phyloP scores from a whole-genome alignment of 2,329 filamentous ascomycete species.

The Chaetomiaceae sp. region DNA sequence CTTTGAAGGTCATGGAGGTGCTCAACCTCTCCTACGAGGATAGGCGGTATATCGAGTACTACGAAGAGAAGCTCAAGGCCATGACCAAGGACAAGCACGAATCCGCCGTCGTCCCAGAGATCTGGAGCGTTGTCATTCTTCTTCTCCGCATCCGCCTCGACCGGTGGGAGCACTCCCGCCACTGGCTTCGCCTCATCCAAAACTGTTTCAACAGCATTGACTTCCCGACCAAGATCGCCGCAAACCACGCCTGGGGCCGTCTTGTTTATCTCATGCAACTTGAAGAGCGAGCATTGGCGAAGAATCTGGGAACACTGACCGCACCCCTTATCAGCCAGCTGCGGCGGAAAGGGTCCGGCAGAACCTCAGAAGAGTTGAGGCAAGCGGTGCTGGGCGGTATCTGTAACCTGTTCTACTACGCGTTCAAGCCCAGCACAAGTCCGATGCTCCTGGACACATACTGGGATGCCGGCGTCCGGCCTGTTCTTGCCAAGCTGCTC shows the following conservation, averaged over 20 bases:
- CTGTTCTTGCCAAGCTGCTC: slow-evolving; percentile 58
- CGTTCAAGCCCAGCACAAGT: slow-evolving; percentile 66
- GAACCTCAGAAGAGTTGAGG: slow-evolving; percentile 55
- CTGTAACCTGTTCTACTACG: slow-evolving; percentile 78
- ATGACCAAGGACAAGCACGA: slow-evolving; percentile 64
- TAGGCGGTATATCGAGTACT: slow-evolving; percentile 63
- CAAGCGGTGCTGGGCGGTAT: slow-evolving; percentile 61
- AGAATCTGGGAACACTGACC: slow-evolving; percentile 51
- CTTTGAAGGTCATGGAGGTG: slow-evolving; percentile 62
- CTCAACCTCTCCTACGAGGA: slow-evolving; percentile 56
- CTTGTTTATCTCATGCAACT: slow-evolving; percentile 71
- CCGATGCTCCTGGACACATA: slow-evolving; percentile 64
- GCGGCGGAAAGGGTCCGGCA: slow-evolving; percentile 56
- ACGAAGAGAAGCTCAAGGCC: slow-evolving; percentile 60
- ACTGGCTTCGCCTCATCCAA: slow-evolving; percentile 77
- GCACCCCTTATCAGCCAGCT: slow-evolving; percentile 67
- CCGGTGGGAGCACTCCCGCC: slow-evolving; percentile 68
- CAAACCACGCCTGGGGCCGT: slow-evolving; percentile 81
- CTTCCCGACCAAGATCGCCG: slow-evolving; percentile 64
- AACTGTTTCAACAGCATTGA: slow-evolving; percentile 80
- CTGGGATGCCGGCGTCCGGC: slow-evolving; percentile 72
- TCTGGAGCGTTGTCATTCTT: slow-evolving; percentile 81
- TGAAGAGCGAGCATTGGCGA: slow-evolving; percentile 55
- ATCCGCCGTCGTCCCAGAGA: slow-evolving; percentile 68
- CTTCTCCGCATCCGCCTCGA: slow-evolving; percentile 64